Evolutionary conservation across 148 eudicot species (phyloP).

Genomic region (Nepenthes gracilis): DNA sequence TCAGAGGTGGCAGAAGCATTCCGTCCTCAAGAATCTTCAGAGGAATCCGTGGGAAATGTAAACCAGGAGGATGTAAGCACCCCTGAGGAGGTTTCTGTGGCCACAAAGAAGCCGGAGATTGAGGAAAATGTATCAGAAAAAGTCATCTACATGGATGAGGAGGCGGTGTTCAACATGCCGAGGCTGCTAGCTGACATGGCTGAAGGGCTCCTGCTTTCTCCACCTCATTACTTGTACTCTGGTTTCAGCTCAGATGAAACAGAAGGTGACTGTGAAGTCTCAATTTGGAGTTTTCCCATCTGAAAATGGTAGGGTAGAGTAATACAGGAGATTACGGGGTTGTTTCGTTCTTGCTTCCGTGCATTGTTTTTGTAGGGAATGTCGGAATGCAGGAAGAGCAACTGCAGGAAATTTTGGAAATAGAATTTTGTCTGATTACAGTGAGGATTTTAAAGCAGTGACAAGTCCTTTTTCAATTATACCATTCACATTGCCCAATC

Average conservation of each 20-base stretch:
- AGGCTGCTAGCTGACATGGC: constrained; percentile 5
- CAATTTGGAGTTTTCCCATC: constrained; percentile 6
- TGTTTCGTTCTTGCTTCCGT: too few relatives aligned
- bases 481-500: too few relatives aligned
- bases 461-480: too few relatives aligned
- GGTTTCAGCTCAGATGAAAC: constrained; percentile 5
- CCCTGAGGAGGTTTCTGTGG: too few relatives aligned
- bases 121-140: neutral
- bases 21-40: neutral
- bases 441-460: too few relatives aligned
- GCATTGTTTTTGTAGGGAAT: too few relatives aligned
- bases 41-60: neutral
- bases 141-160: constrained; percentile 2
- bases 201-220: constrained; percentile 4
- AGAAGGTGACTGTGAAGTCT: constrained; percentile 7
- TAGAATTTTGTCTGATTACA: too few relatives aligned
- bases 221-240: constrained; percentile 2
- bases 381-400: too few relatives aligned
- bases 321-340: too few relatives aligned
- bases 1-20: constrained; percentile 5
- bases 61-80: too few relatives aligned
- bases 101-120: too few relatives aligned
- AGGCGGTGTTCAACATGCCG: constrained; percentile 4
- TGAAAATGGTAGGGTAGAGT: neutral
- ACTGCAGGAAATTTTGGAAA: too few relatives aligned